These are phyloP conservation scores for Vigna trinervia DNA, from an alignment of 306 rosid genomes.

Conservation along the genomic window DNA sequence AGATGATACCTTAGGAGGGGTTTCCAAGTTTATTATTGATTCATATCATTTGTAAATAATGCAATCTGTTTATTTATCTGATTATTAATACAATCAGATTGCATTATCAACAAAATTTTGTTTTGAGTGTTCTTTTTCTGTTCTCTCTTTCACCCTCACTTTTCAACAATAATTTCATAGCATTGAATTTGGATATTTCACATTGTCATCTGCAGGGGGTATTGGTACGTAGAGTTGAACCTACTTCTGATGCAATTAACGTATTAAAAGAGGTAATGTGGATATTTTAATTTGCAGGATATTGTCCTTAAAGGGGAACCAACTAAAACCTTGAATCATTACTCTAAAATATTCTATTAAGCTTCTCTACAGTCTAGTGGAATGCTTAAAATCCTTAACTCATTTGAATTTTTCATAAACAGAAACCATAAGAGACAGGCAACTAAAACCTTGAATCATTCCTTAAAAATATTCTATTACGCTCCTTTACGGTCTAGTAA, in stretches of 20 bases:
- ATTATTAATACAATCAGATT: neutral
- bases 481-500: conserved; percentile 32
- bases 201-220: conserved; percentile 73
- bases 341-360: neutral
- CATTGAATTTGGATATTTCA: conserved; percentile 40
- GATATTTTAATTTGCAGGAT: conserved; percentile 36
- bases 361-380: conserved; percentile 34
- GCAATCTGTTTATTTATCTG: neutral
- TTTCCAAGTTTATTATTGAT: neutral
- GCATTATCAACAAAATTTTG: neutral
- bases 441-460: conserved; percentile 32
- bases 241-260: conserved; percentile 87
- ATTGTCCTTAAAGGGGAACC: conserved; percentile 30
- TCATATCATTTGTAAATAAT: neutral
- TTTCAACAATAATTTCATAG: conserved; percentile 16
- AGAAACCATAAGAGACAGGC: neutral
- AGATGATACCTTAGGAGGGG: neutral
- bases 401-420: conserved; percentile 11
- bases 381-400: conserved; percentile 8
- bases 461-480: neutral
- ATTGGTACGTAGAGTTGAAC: conserved; percentile 90
- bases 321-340: conserved; percentile 34
- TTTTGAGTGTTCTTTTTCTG: neutral
- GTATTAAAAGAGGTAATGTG: conserved; percentile 83
- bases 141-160: neutral